A percentile compares a stretch with the other conserved stretches of the same genome.
These are phyloP conservation scores for Trichosanthes cucumerina DNA, from an alignment of 306 rosid species.

Conservation along the genomic window DNA sequence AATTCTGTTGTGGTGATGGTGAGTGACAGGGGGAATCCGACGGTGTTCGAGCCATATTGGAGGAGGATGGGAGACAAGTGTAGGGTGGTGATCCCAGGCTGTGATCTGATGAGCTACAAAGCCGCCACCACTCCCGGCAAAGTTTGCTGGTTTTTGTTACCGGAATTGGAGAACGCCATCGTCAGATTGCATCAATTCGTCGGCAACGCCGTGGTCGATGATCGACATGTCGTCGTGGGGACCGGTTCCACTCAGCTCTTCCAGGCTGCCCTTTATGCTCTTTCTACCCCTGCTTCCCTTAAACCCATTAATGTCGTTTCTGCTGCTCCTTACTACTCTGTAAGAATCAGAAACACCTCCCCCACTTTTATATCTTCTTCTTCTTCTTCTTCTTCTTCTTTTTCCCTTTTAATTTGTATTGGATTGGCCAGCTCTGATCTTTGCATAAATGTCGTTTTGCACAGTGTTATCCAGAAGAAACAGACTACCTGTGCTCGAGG, in stretches of 20 bases:
- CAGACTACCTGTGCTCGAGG: constrained; percentile 30
- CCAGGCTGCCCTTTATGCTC: constrained; percentile 57
- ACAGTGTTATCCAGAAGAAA: constrained; percentile 49
- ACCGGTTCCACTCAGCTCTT: constrained; percentile 68
- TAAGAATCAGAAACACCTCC: constrained; percentile 7
- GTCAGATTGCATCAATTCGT: constrained; percentile 39
- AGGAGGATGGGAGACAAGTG: constrained; percentile 37
- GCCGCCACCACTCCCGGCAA: constrained; percentile 17
- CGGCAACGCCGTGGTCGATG: constrained; percentile 49
- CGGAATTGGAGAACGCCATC: constrained; percentile 32
- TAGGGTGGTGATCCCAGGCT: constrained; percentile 45
- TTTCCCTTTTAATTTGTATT: background rate
- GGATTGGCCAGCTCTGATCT: background rate
- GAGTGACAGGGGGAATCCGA: constrained; percentile 55
- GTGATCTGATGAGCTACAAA: constrained; percentile 44
- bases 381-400: too few species aligned
- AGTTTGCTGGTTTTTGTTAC: constrained; percentile 56
- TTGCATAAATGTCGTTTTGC: background rate
- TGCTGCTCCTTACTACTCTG: constrained; percentile 76
- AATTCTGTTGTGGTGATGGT: background rate
- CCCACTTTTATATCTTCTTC: background rate
- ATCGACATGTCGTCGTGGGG: constrained; percentile 46
- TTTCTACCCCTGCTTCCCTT: constrained; percentile 24
- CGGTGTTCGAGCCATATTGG: constrained; percentile 41
- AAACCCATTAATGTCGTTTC: constrained; percentile 46